phyloP scores from a whole-genome alignment of 306 rosid species.

The Quercus cerris region DNA sequence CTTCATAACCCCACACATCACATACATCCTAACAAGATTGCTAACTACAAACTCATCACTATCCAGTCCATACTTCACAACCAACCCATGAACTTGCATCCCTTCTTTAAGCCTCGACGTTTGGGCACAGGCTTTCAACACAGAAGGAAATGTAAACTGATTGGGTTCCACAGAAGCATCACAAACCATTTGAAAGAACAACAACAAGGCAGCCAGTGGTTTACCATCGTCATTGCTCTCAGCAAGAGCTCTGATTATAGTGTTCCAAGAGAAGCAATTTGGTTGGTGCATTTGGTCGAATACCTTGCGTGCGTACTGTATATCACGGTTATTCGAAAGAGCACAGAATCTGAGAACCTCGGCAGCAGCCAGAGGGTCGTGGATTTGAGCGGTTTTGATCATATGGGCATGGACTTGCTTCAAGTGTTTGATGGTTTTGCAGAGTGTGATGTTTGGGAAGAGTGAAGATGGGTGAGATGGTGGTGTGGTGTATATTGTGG shows the following conservation, averaged over 20 bases:
- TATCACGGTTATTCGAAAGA: slow-evolving; percentile 40
- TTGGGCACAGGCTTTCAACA: slow-evolving; percentile 64
- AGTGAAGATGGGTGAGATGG: slow-evolving; percentile 36
- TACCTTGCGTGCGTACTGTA: slow-evolving; percentile 35
- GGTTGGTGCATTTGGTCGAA: slow-evolving; percentile 45
- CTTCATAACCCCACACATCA: slow-evolving; percentile 53
- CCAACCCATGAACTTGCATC: slow-evolving; percentile 69
- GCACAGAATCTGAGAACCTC: slow-evolving; percentile 51
- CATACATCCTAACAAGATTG: slow-evolving; percentile 70
- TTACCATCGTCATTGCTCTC: slow-evolving; percentile 34
- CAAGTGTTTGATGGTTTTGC: slow-evolving; percentile 56
- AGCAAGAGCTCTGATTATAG: slow-evolving; percentile 59
- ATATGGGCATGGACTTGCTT: slow-evolving; percentile 65
- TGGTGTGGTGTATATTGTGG: slow-evolving; percentile 15
- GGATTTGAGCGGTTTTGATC: slow-evolving; percentile 60
- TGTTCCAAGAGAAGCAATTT: slow-evolving; percentile 73
- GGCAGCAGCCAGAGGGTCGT: slow-evolving; percentile 53
- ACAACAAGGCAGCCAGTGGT: slow-evolving; percentile 32
- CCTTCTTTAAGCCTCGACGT: slow-evolving; percentile 48
- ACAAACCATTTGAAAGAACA: slow-evolving; percentile 48
- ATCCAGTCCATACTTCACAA: slow-evolving; percentile 50
- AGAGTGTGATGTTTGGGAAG: slow-evolving; percentile 45
- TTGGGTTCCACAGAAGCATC: slow-evolving; percentile 56
- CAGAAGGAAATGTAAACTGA: slow-evolving; percentile 66
- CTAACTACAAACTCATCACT: slow-evolving; percentile 59